These are phyloP conservation scores for Ascochyta koolunga DNA, from an alignment of 2,329 filamentous ascomycete genomes.

Conservation along the genomic window DNA sequence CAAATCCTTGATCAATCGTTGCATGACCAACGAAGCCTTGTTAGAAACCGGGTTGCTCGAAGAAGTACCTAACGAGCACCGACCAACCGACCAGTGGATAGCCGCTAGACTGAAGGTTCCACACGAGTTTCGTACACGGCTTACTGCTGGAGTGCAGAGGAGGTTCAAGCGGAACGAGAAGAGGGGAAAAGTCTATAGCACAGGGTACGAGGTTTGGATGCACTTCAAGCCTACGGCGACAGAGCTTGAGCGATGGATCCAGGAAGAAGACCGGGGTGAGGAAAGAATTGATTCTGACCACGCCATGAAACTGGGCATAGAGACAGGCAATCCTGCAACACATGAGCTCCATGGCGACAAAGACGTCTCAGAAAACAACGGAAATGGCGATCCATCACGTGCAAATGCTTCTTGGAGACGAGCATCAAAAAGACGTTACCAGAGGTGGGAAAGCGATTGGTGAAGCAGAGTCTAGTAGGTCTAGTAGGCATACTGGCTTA, in stretches of 20 bases:
- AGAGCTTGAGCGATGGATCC: constrained; percentile 35
- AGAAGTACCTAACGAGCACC: constrained; percentile 58
- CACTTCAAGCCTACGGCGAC: constrained; percentile 49
- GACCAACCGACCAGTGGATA: constrained; percentile 64
- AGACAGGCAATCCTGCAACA: background rate
- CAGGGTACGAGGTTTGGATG: constrained; percentile 61
- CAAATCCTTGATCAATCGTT: constrained; percentile 55
- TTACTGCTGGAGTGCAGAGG: constrained; percentile 54
- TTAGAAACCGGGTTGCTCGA: constrained; percentile 54
- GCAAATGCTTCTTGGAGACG: background rate
- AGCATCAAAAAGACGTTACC: background rate
- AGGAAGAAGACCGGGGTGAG: constrained; percentile 24
- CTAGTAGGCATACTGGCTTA: background rate
- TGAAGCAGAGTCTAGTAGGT: background rate
- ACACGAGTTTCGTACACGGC: constrained; percentile 61
- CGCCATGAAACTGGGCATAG: constrained; percentile 12
- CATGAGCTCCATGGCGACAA: background rate
- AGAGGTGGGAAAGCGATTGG: background rate
- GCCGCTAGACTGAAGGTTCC: constrained; percentile 63
- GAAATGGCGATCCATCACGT: background rate
- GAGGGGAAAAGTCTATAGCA: constrained; percentile 42
- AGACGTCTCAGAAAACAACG: background rate
- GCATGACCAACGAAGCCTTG: constrained; percentile 61
- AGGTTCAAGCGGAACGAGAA: constrained; percentile 43
- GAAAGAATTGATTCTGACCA: constrained; percentile 27